Evolutionary conservation across 129 eudicot genomes (phyloP), one percentile per base, ranked within the genome.

Genomic region (Silybum marianum): DNA sequence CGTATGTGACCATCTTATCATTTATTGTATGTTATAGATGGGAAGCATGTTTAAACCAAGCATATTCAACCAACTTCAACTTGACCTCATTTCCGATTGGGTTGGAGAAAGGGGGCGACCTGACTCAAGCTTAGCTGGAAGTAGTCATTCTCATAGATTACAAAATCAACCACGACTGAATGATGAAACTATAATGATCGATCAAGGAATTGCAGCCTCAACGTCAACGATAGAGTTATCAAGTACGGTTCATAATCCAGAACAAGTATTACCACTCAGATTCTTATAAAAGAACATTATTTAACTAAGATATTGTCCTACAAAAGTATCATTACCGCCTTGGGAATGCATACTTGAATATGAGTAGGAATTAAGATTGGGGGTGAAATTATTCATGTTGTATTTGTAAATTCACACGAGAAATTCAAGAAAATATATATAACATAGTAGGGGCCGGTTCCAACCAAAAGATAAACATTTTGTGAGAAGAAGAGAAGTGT

Each of bases 21-120:
- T 18, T 63, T 63, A 8, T 65, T 2, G 8, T 65, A 22, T 65
- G 24, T 58, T 19, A 79, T 58, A 91, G 96, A 89, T 91, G 96
- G 93, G 98, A 32, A 88, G 92, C 87, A 82, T 46, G 87, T 94
- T 88, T 36, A 94, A 94, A 72, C 85, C 79, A 36, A 88, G 92
- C 16, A 71, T 94, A 42, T 92, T 94, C 44, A 23, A 87, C 4
- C 80, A 85, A 19, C 24, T 21, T 32, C 25, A 73, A 19, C 90
- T 86, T 10, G 71, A 16, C 0, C 82, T 84, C 34, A 36, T 90
- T 32, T 69, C 6, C 2, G 74, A 71, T 62, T 78, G 85, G 83
- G 73, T 48, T 23, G 87, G 44, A 25, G 84, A 75, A 22, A 78
- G 71, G 25, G 69, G 18, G 7, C 42, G 70, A 23, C 60, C 36